Evolutionary conservation across 805 yeast genomes (phyloP).

Genomic region (Candida dajiaensis): DNA sequence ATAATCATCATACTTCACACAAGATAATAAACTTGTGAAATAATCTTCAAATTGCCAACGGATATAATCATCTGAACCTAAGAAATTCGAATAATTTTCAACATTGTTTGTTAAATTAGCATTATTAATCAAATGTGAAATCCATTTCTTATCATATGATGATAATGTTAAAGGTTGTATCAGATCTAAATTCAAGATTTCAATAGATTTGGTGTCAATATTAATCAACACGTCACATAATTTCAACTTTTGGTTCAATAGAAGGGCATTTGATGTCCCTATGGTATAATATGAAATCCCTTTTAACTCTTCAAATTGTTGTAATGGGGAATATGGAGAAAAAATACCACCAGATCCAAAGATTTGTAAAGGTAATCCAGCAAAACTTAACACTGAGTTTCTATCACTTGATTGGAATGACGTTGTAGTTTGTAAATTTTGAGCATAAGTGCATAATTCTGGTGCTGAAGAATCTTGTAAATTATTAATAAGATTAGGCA

Average conservation of each 20-base stretch:
- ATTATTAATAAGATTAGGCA: slow-evolving; percentile 73
- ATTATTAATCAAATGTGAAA: slow-evolving; percentile 46
- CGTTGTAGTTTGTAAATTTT: slow-evolving; percentile 48
- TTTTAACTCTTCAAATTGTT: slow-evolving; percentile 73
- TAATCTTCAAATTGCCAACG: slow-evolving; percentile 89
- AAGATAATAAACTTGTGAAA: slow-evolving; percentile 64
- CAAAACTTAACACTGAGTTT: slow-evolving; percentile 65
- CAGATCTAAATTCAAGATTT: slow-evolving; percentile 39
- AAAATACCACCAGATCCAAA: slow-evolving; percentile 86
- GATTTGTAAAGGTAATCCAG: slow-evolving; percentile 83
- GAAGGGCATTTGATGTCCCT: slow-evolving; percentile 84
- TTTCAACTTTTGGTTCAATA: slow-evolving; percentile 56
- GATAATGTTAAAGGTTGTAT: slow-evolving; percentile 41
- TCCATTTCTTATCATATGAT: slow-evolving; percentile 69
- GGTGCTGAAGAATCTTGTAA: slow-evolving; percentile 82
- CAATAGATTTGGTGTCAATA: slow-evolving; percentile 47
- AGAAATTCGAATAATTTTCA: slow-evolving; percentile 33
- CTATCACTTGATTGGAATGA: slow-evolving; percentile 76
- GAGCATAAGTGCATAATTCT: slow-evolving; percentile 45
- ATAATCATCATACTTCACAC: slow-evolving; percentile 65
- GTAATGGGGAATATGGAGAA: slow-evolving; percentile 91
- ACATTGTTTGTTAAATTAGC: slow-evolving; percentile 31
- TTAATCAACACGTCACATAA: slow-evolving; percentile 70
- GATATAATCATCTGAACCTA: slow-evolving; percentile 83
- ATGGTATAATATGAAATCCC: slow-evolving; percentile 61